phyloP scores from a whole-genome alignment of 352 stramenopile genomes.

The Globisporangium takayamanum region DNA sequence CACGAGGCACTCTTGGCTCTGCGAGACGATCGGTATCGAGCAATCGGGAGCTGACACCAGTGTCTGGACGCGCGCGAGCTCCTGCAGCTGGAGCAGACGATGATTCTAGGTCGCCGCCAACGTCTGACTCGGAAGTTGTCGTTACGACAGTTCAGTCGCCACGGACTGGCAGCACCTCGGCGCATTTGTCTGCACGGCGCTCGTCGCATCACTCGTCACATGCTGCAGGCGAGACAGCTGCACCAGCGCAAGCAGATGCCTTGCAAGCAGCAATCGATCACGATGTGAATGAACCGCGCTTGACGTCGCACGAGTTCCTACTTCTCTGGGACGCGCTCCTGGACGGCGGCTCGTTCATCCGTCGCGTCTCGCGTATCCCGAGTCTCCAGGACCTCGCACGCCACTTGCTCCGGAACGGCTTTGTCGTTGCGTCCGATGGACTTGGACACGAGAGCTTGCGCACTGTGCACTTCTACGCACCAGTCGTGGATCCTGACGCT shows the following conservation, averaged over 20 bases:
- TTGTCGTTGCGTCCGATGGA: slow-evolving; percentile 43
- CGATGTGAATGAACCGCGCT: slow-evolving; percentile 1
- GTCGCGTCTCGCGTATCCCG: slow-evolving; percentile 51
- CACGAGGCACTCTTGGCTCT: slow-evolving; percentile 1
- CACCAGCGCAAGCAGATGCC: not conserved
- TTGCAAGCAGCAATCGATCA: not conserved
- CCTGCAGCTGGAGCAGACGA: not conserved
- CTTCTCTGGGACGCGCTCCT: slow-evolving; percentile 41
- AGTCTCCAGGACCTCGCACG: slow-evolving; percentile 22
- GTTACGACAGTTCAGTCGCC: slow-evolving; percentile 14
- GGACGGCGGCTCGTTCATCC: slow-evolving; percentile 57
- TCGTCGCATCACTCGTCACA: not conserved
- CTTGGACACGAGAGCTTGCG: slow-evolving; percentile 30
- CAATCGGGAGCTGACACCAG: not conserved
- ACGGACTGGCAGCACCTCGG: not conserved
- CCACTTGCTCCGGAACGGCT: slow-evolving; percentile 47
- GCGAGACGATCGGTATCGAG: slow-evolving; percentile 4
- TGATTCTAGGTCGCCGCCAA: slow-evolving; percentile 15
- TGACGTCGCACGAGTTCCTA: slow-evolving; percentile 33
- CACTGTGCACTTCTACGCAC: slow-evolving; percentile 52
- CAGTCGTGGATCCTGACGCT: slow-evolving; percentile 3
- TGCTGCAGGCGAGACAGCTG: not conserved
- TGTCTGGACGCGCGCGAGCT: not conserved
- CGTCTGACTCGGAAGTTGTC: slow-evolving; percentile 31
- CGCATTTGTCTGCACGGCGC: slow-evolving; percentile 2